Evolutionary conservation across 2,329 filamentous ascomycete genomes (phyloP).

Genomic region (Chaetoscypha palmicola): DNA sequence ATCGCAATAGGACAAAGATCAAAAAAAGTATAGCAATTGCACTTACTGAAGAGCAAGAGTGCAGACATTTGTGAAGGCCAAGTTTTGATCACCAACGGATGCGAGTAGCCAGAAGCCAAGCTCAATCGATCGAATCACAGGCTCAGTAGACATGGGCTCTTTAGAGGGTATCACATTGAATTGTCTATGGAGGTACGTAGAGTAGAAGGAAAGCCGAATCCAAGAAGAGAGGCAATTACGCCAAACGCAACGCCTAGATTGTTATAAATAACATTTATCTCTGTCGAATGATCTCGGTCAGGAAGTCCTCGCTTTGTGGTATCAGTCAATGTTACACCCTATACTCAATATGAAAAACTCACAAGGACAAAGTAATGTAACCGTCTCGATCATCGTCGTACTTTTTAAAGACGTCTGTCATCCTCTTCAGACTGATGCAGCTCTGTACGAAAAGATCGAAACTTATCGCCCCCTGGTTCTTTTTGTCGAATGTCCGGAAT

Average conservation of each 20-base stretch:
- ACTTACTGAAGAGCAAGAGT: too few species aligned
- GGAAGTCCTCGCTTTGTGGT: constrained; percentile 28
- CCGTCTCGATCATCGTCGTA: constrained; percentile 97
- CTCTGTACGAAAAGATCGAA: constrained; percentile 98
- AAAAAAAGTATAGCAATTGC: too few species aligned
- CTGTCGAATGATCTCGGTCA: constrained; percentile 29
- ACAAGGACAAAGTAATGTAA: constrained; percentile 74
- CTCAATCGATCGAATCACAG: too few species aligned
- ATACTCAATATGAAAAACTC: constrained; percentile 9
- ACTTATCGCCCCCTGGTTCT: constrained; percentile 63
- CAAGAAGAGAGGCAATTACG: not conserved
- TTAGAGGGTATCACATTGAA: not conserved
- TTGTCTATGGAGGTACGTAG: not conserved
- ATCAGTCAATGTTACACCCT: constrained; percentile 7
- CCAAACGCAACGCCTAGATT: not conserved
- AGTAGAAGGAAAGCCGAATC: not conserved
- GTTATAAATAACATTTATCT: constrained; percentile 10
- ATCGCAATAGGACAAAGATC: too few species aligned
- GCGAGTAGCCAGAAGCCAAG: too few species aligned
- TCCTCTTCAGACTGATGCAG: constrained; percentile 92
- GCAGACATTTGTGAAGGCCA: too few species aligned
- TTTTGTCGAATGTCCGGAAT: constrained; percentile 84
- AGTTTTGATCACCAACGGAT: too few species aligned
- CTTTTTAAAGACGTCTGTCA: constrained; percentile 99
- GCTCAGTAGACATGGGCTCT: too few species aligned